Percentiles rank a stretch among this genome's conserved stretches.
phyloP scores from a whole-genome alignment of 2,329 filamentous ascomycete species.

The Triangularia setosa region DNA sequence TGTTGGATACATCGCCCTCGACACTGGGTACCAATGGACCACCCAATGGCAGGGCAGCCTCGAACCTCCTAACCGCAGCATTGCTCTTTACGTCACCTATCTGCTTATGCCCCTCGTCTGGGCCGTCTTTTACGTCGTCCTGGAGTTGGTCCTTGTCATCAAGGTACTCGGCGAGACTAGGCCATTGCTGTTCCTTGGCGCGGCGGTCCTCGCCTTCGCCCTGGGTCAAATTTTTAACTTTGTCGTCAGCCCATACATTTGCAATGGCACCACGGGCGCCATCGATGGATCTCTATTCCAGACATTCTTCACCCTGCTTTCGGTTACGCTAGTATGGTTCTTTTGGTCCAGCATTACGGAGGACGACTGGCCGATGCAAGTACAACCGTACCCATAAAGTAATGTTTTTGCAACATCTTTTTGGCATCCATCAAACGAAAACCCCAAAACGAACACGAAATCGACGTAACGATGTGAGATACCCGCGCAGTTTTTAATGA shows the following conservation, averaged over 20 bases:
- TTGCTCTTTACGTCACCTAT: slow-evolving; percentile 90
- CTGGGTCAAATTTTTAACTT: slow-evolving; percentile 96
- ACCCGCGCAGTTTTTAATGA: neutral
- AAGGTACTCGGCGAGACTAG: slow-evolving; percentile 80
- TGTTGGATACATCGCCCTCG: slow-evolving; percentile 91
- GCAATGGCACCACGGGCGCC: slow-evolving; percentile 73
- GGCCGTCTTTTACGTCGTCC: slow-evolving; percentile 78
- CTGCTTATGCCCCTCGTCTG: slow-evolving; percentile 86
- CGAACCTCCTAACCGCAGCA: slow-evolving; percentile 61
- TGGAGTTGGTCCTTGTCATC: slow-evolving; percentile 81
- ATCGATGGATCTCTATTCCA: slow-evolving; percentile 93
- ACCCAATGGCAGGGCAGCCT: slow-evolving; percentile 66
- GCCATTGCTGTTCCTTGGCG: slow-evolving; percentile 84
- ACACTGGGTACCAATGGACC: slow-evolving; percentile 86
- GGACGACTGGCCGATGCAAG: slow-evolving; percentile 78
- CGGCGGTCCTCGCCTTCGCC: slow-evolving; percentile 76
- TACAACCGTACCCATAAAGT: slow-evolving; percentile 26
- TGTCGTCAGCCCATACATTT: slow-evolving; percentile 86
- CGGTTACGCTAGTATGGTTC: slow-evolving; percentile 80
- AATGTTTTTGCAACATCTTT: neutral
- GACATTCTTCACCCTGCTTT: slow-evolving; percentile 82
- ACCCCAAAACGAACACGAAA: neutral
- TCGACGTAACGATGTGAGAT: slow-evolving; percentile 1
- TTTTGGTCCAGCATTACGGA: slow-evolving; percentile 99
- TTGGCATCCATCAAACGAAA: neutral